A percentile compares a stretch with the other conserved stretches of the same genome.
phyloP scores from a whole-genome alignment of 768 basidiomycete species.

The Amylocystis lapponica region DNA sequence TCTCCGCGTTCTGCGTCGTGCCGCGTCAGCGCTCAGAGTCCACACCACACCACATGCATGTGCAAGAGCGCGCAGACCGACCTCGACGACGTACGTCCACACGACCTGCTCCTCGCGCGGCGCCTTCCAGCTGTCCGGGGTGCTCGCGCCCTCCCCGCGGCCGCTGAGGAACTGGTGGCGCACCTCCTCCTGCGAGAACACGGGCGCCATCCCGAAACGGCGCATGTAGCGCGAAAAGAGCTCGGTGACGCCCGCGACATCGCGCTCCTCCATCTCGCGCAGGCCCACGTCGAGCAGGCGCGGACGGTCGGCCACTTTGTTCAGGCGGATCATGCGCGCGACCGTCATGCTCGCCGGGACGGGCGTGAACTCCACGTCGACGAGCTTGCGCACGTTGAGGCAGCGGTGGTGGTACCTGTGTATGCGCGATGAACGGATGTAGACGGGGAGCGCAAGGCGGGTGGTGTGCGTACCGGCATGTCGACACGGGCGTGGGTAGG shows the following conservation, averaged over 20 bases:
- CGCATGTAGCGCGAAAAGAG: slow-evolving; percentile 76
- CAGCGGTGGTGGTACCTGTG: slow-evolving; percentile 89
- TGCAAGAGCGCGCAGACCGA: slow-evolving; percentile 22
- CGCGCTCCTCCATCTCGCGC: slow-evolving; percentile 82
- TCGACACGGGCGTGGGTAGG: slow-evolving; percentile 88
- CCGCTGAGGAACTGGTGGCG: slow-evolving; percentile 89
- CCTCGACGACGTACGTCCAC: slow-evolving; percentile 97
- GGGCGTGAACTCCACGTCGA: slow-evolving; percentile 85
- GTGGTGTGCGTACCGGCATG: slow-evolving; percentile 66
- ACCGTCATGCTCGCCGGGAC: slow-evolving; percentile 85
- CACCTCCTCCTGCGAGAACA: slow-evolving; percentile 72
- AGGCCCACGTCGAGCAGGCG: slow-evolving; percentile 49
- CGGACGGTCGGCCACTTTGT: slow-evolving; percentile 55
- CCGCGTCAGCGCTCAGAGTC: background rate
- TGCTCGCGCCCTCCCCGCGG: slow-evolving; percentile 47
- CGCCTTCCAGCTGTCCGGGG: slow-evolving; percentile 40
- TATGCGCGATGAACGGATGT: background rate
- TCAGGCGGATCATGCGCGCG: slow-evolving; percentile 79
- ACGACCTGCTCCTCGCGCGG: slow-evolving; percentile 75
- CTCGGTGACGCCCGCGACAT: slow-evolving; percentile 63
- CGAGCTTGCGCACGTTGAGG: slow-evolving; percentile 86
- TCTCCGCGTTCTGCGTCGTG: slow-evolving; percentile 69
- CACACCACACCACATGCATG: background rate
- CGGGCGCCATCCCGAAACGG: slow-evolving; percentile 78
- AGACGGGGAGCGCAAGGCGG: background rate